Conservation (phyloP, 805 yeast species). For the Crinitomyces ghanaensis region DNA sequence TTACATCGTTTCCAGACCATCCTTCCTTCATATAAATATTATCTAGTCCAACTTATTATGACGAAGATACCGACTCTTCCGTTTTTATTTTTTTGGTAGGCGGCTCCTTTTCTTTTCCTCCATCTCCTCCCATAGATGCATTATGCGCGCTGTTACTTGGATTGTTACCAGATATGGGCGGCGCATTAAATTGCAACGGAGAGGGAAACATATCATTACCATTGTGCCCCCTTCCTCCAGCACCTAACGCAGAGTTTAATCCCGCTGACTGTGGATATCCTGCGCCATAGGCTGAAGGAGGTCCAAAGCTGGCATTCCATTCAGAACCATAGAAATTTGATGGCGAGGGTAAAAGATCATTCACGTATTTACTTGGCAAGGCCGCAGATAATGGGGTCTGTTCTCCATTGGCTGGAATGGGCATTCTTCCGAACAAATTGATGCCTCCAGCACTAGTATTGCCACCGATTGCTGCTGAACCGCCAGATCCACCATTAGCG, state of each 20-base stretch:
- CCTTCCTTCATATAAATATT: too few species aligned
- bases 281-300: slow-evolving; percentile 17
- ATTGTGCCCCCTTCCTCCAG: slow-evolving; percentile 8
- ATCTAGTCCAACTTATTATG: too few species aligned
- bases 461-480: too few species aligned
- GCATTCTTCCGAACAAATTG: slow-evolving; percentile 25
- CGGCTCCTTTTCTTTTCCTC: too few species aligned
- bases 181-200: slow-evolving; percentile 22
- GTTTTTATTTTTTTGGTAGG: too few species aligned
- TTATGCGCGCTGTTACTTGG: too few species aligned
- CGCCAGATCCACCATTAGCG: too few species aligned
- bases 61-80: too few species aligned
- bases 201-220: slow-evolving; percentile 19
- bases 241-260: slow-evolving; percentile 4
- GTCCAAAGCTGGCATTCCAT: slow-evolving; percentile 37
- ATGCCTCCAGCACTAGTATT: slow-evolving; percentile 23
- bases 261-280: slow-evolving; percentile 5
- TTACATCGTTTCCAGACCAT: too few species aligned
- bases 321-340: slow-evolving; percentile 58
- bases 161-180: slow-evolving; percentile 16
- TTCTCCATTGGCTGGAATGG: slow-evolving; percentile 32
- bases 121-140: too few species aligned
- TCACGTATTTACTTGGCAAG: slow-evolving; percentile 58
- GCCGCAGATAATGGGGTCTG: slow-evolving; percentile 62
- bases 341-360: slow-evolving; percentile 72